These are phyloP conservation scores for Aspergillus novofumigatus DNA, from an alignment of 2,329 filamentous ascomycete genomes.

Conservation along the genomic window DNA sequence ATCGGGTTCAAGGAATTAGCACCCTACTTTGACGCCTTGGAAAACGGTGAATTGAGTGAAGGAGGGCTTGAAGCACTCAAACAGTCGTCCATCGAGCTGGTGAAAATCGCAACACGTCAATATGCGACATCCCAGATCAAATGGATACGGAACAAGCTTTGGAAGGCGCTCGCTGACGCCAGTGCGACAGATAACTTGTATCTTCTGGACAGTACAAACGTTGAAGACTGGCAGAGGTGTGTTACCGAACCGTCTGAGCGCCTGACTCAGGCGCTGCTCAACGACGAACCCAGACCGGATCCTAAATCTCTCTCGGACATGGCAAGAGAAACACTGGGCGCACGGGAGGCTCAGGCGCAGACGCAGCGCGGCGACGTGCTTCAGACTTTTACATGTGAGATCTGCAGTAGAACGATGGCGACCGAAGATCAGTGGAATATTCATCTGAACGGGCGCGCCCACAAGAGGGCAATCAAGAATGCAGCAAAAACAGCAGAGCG, in stretches of 20 bases:
- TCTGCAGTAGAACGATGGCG: constrained; percentile 59
- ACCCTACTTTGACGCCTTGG: constrained; percentile 58
- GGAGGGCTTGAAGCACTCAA: constrained; percentile 54
- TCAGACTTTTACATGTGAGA: constrained; percentile 58
- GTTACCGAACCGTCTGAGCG: constrained; percentile 63
- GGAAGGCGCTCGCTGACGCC: constrained; percentile 61
- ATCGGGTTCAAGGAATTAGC: constrained; percentile 94
- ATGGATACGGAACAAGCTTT: constrained; percentile 82
- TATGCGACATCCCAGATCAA: constrained; percentile 81
- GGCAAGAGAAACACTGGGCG: constrained; percentile 55
- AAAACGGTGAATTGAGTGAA: constrained; percentile 18
- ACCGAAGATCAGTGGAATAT: constrained; percentile 55
- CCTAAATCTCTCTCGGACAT: constrained; percentile 55
- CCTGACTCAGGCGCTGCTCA: constrained; percentile 62
- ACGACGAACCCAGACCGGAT: constrained; percentile 50
- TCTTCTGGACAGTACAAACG: constrained; percentile 74
- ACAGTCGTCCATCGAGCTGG: constrained; percentile 62
- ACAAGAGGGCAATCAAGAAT: constrained; percentile 55
- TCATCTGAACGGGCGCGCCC: constrained; percentile 53
- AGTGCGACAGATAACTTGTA: constrained; percentile 59
- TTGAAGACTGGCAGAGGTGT: constrained; percentile 55
- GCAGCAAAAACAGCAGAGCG: constrained; percentile 27
- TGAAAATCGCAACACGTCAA: constrained; percentile 77
- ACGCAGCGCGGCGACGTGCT: constrained; percentile 45
- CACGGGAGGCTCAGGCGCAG: constrained; percentile 50